Conservation (phyloP, 225 moss, liverwort and hornwort species). For the Ulota crispa region DNA sequence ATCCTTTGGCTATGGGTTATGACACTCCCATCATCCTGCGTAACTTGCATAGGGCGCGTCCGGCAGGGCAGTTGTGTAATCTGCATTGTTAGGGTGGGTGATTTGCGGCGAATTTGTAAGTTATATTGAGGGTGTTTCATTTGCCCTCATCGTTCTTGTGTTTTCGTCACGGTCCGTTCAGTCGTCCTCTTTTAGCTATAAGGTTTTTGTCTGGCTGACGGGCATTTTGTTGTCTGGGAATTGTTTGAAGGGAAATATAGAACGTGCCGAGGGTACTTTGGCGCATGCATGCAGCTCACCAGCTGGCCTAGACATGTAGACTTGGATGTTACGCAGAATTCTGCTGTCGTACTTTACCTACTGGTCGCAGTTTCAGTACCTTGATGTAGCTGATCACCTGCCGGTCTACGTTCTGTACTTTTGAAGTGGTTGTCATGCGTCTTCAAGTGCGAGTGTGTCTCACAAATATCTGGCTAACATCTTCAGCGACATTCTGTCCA, state of each 20-base stretch:
- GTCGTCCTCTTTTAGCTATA: neutral
- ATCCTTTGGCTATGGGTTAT: neutral
- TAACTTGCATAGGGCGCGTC: neutral
- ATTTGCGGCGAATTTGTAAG: neutral
- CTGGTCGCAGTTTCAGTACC: constrained; percentile 23
- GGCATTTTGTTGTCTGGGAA: neutral
- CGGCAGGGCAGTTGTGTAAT: neutral
- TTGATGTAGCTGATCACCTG: constrained; percentile 21
- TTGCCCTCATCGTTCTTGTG: neutral
- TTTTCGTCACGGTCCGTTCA: neutral
- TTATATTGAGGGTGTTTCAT: neutral
- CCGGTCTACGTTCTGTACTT: constrained; percentile 5
- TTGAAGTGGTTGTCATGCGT: neutral
- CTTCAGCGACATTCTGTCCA: neutral
- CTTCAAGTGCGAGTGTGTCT: neutral
- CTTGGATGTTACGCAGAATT: constrained; percentile 18
- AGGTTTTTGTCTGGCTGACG: neutral
- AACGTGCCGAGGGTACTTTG: constrained; percentile 6
- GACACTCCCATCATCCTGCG: neutral
- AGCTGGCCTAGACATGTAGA: constrained; percentile 4
- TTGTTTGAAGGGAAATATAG: neutral
- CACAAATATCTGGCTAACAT: constrained; percentile 7
- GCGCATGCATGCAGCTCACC: constrained; percentile 14
- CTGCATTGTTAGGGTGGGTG: neutral
- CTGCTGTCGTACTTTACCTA: constrained; percentile 19